Percentiles rank a stretch among this genome's conserved stretches.
Conservation (phyloP, 257 asterid species). For the Scutellaria barbata region DNA sequence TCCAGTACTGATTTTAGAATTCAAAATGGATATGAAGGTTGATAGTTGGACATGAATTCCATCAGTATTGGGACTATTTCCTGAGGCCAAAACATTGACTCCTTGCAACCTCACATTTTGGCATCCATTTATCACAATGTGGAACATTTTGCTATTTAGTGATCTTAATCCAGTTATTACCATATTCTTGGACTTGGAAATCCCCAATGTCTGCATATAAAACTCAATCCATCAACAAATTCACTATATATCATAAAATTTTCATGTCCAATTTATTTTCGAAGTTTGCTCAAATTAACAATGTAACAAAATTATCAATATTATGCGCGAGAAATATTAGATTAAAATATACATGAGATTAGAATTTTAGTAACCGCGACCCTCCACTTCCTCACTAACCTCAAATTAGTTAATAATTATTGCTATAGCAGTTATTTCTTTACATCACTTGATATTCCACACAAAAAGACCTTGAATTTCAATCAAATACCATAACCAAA, state of each 20-base stretch:
- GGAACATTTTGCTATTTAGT: slow-evolving; percentile 61
- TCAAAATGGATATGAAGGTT: slow-evolving; percentile 33
- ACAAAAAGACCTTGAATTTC: slow-evolving; percentile 15
- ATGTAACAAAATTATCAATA: too few species aligned
- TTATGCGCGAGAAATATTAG: too few species aligned
- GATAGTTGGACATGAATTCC: slow-evolving; percentile 62
- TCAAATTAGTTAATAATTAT: slow-evolving; percentile 26
- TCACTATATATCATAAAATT: background rate
- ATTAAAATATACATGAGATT: background rate
- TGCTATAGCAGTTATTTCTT: slow-evolving; percentile 28
- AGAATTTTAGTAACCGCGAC: slow-evolving; percentile 37
- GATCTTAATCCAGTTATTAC: slow-evolving; percentile 50
- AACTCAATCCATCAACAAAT: background rate
- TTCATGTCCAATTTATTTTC: background rate
- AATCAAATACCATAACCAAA: background rate
- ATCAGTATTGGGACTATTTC: slow-evolving; percentile 62
- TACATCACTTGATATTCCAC: slow-evolving; percentile 10
- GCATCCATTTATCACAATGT: slow-evolving; percentile 59
- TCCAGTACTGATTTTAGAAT: slow-evolving; percentile 49
- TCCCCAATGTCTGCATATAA: slow-evolving; percentile 50
- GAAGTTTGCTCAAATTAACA: background rate
- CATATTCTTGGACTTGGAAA: slow-evolving; percentile 53
- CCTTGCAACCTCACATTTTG: slow-evolving; percentile 45
- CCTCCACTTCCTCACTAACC: slow-evolving; percentile 46
- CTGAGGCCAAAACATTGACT: slow-evolving; percentile 39